These are phyloP conservation scores for Fusarium tricinctum DNA, from an alignment of 2,329 filamentous ascomycete species.

Conservation along the genomic window DNA sequence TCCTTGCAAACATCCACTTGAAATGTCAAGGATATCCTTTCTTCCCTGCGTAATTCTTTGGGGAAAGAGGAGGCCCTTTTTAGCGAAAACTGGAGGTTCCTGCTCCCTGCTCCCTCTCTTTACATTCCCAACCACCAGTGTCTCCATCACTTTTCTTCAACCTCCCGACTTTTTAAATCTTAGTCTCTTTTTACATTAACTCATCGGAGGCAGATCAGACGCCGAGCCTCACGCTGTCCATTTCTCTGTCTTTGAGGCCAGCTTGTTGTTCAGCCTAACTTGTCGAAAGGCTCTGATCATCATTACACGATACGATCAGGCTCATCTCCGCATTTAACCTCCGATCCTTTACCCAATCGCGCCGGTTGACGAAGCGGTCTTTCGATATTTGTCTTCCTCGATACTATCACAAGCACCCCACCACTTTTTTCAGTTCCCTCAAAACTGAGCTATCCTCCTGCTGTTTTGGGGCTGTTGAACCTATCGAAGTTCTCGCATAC, in stretches of 20 bases:
- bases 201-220: background rate
- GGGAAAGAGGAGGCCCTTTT: slow-evolving; percentile 29
- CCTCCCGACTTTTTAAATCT: slow-evolving; percentile 29
- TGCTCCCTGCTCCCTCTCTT: slow-evolving; percentile 3
- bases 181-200: slow-evolving; percentile 2
- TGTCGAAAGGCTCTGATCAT: slow-evolving; percentile 25
- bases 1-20: slow-evolving; percentile 23
- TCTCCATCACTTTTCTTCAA: slow-evolving; percentile 35
- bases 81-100: slow-evolving; percentile 25
- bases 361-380: slow-evolving; percentile 16
- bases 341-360: slow-evolving; percentile 6
- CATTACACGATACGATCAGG: slow-evolving; percentile 9
- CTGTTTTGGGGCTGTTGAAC: background rate
- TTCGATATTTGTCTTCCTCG: slow-evolving; percentile 17
- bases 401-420: slow-evolving; percentile 2
- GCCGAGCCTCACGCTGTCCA: background rate
- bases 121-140: slow-evolving; percentile 33
- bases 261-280: background rate
- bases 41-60: slow-evolving; percentile 30
- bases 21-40: slow-evolving; percentile 18
- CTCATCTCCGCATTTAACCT: slow-evolving; percentile 1
- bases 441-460: background rate
- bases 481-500: background rate
- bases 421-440: slow-evolving; percentile 10
- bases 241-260: background rate